These are phyloP conservation scores for Primulina tabacum DNA, from an alignment of 257 asterid species.

Conservation along the genomic window DNA sequence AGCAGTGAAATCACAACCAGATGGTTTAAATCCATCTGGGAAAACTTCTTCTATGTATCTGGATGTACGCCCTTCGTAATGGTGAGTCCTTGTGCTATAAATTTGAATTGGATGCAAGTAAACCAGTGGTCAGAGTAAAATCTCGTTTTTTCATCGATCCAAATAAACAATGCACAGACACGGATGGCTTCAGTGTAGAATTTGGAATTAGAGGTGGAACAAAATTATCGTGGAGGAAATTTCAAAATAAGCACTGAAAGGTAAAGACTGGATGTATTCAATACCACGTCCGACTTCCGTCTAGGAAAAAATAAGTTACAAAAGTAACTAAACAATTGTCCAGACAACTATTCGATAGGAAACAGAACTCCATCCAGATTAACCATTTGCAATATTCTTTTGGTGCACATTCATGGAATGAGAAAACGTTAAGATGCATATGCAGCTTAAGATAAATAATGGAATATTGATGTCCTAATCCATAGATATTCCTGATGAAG, in stretches of 20 bases:
- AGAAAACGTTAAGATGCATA: not conserved
- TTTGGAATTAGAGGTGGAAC: constrained; percentile 1
- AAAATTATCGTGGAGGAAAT: not conserved
- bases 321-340: constrained; percentile 1
- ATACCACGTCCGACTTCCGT: not conserved
- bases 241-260: constrained; percentile 16
- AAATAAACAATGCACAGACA: constrained; percentile 16
- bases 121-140: constrained; percentile 21
- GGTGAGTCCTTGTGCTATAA: constrained; percentile 69
- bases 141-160: constrained; percentile 13
- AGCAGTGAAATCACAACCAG: constrained; percentile 45
- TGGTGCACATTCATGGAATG: not conserved
- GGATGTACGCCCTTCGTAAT: constrained; percentile 59
- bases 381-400: constrained; percentile 10
- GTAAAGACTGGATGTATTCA: not conserved
- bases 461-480: not conserved
- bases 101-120: constrained; percentile 21
- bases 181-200: not conserved
- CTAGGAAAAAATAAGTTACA: constrained; percentile 8
- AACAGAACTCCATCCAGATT: constrained; percentile 8
- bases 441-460: not conserved
- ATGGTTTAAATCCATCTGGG: constrained; percentile 44
- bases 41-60: constrained; percentile 47
- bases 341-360: not conserved
- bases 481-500: constrained; percentile 11